Conservation (phyloP, 768 basidiomycete species). For the Boletellus ananiceps region DNA sequence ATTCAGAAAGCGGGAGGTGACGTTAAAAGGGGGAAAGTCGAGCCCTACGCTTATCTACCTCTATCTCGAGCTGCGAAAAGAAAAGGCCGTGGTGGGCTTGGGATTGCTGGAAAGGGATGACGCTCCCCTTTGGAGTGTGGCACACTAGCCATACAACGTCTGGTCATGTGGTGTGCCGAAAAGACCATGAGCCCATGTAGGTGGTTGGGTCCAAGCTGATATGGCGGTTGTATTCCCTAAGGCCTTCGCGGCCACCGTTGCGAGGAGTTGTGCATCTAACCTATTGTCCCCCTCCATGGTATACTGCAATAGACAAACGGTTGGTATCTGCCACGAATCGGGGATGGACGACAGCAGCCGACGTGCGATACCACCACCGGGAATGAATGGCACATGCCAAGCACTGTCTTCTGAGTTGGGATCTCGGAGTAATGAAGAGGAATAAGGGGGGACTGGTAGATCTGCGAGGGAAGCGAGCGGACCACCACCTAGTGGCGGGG, state of each 20-base stretch:
- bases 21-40: conserved; percentile 78
- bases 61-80: conserved; percentile 78
- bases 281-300: conserved; percentile 82
- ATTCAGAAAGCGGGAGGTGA: conserved; percentile 90
- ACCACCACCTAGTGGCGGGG: conserved; percentile 42
- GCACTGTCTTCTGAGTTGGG: conserved; percentile 24
- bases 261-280: conserved; percentile 61
- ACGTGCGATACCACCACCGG: conserved; percentile 70
- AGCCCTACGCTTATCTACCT: conserved; percentile 91
- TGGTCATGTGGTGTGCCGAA: conserved; percentile 74
- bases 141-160: conserved; percentile 57
- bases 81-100: conserved; percentile 44
- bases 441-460: conserved; percentile 53
- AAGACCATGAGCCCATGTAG: conserved; percentile 54
- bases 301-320: conserved; percentile 63
- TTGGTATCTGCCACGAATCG: conserved; percentile 46
- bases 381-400: conserved; percentile 61
- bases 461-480: conserved; percentile 40
- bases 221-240: conserved; percentile 34
- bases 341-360: conserved; percentile 60
- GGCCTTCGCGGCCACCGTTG: conserved; percentile 48
- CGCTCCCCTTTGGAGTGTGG: not conserved
- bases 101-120: conserved; percentile 56
- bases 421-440: conserved; percentile 42
- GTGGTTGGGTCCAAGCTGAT: conserved; percentile 55